Base-by-base conservation (phyloP, 257 asterid species). In the Thymus quinquecostatus region DNA sequence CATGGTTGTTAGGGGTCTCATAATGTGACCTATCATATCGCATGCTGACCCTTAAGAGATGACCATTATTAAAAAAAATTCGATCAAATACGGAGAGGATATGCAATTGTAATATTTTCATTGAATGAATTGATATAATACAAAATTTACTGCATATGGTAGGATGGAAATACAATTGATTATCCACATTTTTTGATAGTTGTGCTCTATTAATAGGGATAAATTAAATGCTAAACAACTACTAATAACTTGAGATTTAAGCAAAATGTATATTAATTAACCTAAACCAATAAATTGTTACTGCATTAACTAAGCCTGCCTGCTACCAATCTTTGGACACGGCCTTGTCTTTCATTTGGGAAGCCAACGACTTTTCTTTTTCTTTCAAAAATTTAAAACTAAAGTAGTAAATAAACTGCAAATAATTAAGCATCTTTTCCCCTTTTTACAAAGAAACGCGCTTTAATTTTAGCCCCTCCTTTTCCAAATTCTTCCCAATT, bases 381-480 rank as follows among this genome's bases (percentile, higher is more conserved):
- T 13, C 29, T 11, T 0, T 10, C 3, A 8, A 2, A 50, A 14
- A 47, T 2, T 9, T 5, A 13, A 30, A 8, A 10, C 2, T 45
- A 14, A 27, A 6, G 8, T 3, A 47, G 30, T 12, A 49, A 32
- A 21, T 21, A 21, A 48, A 10, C 32, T 8, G 40, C 12, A 32
- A 49, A 32, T 13, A 48, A n/a, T 5, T 28, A 10, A 2, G 60
- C 13, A n/a, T 14, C 36, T 67, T 50, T 60, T 54, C 4, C 12
- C 3, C 70, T 54, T 45, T 29, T 68, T 9, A 38, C 55, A 14
- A 21, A 8, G 33, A 28, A 47, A 70, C 80, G 73, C 77, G 60
- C 72, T 76, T 75, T 69, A 69, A 69, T 43, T 68, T 50, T 51
- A 30, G 63, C 58, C 78, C 62, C 47, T 60, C 56, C 40, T 59